phyloP scores from a whole-genome alignment of 179 eudicot species.

The Carnegiea gigantea region DNA sequence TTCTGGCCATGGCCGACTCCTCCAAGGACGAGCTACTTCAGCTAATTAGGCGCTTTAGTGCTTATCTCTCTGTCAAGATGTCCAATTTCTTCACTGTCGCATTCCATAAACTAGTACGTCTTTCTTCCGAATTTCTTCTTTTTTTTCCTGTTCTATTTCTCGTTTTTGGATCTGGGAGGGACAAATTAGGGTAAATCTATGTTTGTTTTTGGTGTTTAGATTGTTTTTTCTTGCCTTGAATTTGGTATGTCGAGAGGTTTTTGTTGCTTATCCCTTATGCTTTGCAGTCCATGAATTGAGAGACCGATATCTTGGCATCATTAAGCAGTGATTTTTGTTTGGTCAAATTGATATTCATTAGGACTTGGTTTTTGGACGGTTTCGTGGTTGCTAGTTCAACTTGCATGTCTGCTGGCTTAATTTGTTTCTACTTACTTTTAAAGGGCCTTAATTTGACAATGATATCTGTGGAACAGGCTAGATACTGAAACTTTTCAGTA shows the following conservation, averaged over 20 bases:
- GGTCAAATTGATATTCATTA: background rate
- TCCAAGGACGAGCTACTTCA: conserved; percentile 65
- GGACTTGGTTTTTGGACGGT: background rate
- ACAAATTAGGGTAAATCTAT: background rate
- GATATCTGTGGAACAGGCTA: too few species aligned
- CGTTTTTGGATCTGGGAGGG: conserved; percentile 20
- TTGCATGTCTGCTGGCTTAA: too few species aligned
- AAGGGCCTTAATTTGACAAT: too few species aligned
- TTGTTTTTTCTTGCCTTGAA: conserved; percentile 2
- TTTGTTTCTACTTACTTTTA: too few species aligned
- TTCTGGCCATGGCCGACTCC: conserved; percentile 57
- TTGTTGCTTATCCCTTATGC: background rate
- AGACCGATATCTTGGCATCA: background rate
- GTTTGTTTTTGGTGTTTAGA: background rate
- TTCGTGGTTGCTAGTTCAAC: background rate
- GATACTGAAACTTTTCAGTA: too few species aligned
- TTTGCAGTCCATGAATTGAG: background rate
- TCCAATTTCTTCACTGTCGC: conserved; percentile 46
- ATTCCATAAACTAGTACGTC: conserved; percentile 43
- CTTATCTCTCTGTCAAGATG: conserved; percentile 56
- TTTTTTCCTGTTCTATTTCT: background rate
- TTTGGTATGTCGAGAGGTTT: background rate
- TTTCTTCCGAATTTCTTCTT: conserved; percentile 7
- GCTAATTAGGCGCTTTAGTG: conserved; percentile 63
- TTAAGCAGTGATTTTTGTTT: background rate